A percentile compares a stretch with the other conserved stretches of the same genome.
Conservation (phyloP, 306 rosid genomes). For the Malus asiatica region DNA sequence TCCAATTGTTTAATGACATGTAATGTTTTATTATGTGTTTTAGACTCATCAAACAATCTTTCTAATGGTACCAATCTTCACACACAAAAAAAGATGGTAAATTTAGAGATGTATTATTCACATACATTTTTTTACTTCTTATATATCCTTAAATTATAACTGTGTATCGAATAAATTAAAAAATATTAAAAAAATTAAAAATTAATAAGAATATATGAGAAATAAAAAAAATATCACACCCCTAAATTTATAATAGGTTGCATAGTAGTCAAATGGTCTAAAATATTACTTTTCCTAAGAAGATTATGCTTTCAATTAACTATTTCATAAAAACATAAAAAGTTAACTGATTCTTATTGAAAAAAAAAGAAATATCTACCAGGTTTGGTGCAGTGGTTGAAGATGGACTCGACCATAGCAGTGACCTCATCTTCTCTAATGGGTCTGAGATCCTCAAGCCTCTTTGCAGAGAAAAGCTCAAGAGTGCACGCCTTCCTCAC, state of each 20-base stretch:
- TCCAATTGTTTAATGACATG: too few relatives aligned
- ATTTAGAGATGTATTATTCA: accelerated
- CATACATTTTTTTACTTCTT: accelerated
- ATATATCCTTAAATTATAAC: accelerated
- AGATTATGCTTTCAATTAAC: too few relatives aligned
- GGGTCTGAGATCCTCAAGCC: conserved; percentile 59
- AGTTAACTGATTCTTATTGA: not conserved
- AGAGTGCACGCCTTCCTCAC: conserved; percentile 87
- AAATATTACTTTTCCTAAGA: too few relatives aligned
- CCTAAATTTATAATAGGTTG: too few relatives aligned
- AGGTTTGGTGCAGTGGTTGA: conserved; percentile 34
- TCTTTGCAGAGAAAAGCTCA: conserved; percentile 76
- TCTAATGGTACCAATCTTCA: too few relatives aligned
- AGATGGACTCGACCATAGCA: conserved; percentile 81
- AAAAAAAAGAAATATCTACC: conserved; percentile 33
- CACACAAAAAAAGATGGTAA: too few relatives aligned
- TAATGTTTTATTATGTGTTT: too few relatives aligned
- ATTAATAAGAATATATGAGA: too few relatives aligned
- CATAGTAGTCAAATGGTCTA: not conserved
- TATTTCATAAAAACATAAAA: not conserved
- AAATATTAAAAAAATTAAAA: too few relatives aligned
- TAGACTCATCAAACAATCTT: too few relatives aligned
- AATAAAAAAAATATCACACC: too few relatives aligned
- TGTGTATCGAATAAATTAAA: too few relatives aligned
- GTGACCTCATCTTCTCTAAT: conserved; percentile 87